Base-by-base conservation (phyloP, 345 rosid species). In the Corchorus olitorius region DNA sequence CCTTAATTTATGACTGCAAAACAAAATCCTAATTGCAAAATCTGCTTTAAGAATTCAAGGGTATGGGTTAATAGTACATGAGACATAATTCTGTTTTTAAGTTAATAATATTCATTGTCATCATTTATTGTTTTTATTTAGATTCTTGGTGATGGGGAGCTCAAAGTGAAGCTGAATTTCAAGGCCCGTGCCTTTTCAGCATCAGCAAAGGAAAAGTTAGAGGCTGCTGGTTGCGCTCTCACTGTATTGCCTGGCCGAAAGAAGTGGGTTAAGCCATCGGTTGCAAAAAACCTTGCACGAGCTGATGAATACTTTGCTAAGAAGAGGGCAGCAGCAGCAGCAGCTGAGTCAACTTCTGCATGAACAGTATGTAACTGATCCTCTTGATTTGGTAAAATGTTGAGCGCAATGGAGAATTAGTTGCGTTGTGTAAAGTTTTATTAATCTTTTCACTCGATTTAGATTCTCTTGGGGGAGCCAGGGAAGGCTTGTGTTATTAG, bases 221-320 rank as follows among this genome's bases (percentile, higher is more conserved):
- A 89, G 81, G 87, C 92, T 65, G 87, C 83, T 7, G 98, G 98
- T 17, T 94, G 91, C 87, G 87, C 95, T 14, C 81, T 91, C 55
- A 87, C 91, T 1, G 86, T 93, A 55, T 79, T 94, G 75, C 95
- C 97, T 3, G 98, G 98, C 70, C 87, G 93, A 45, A 95, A 90
- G 93, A 95, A 92, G 83, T 93, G 98, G 98, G 88, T 95, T 5
- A 92, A 92, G 78, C 96, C 94, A 59, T 87, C 98, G 1, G 98
- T 93, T 63, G 87, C 88, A 0, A 95, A 91, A 89, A 92, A 95
- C 78, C 84, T 87, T 6, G 93, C 97, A 6, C 79, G 98, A 65
- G 97, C 98, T 8, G 93, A 92, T 14, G 96, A 89, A 70, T 95
- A 92, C 86, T 95, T 92, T 49, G 97, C 98, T 43, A 90, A 89